A percentile compares a stretch with the other conserved stretches of the same genome.
These are phyloP conservation scores for Pleurotus tuoliensis DNA, from an alignment of 768 basidiomycete species.

Conservation along the genomic window DNA sequence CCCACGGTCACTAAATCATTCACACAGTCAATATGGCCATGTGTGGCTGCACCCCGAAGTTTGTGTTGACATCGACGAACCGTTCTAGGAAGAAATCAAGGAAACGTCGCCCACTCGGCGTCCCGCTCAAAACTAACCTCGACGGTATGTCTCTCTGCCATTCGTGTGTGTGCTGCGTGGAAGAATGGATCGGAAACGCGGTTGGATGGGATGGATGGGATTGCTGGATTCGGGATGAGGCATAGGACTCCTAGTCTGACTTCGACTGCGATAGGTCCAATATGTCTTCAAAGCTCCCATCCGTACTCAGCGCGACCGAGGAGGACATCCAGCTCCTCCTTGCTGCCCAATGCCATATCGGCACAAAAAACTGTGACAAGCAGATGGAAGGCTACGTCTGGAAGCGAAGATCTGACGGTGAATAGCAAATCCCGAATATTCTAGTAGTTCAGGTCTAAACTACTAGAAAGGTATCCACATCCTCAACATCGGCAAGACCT, in stretches of 20 bases:
- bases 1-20: neutral
- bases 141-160: conserved; percentile 36
- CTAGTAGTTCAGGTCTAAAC: conserved; percentile 12
- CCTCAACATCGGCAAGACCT: conserved; percentile 98
- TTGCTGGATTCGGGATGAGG: neutral
- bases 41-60: conserved; percentile 4
- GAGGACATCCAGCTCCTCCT: conserved; percentile 96
- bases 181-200: conserved; percentile 38
- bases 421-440: conserved; percentile 23
- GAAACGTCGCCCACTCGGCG: conserved; percentile 44
- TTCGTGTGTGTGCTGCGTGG: conserved; percentile 12
- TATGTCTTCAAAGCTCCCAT: conserved; percentile 89
- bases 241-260: conserved; percentile 6
- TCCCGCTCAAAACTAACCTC: conserved; percentile 33
- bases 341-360: conserved; percentile 94
- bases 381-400: conserved; percentile 98
- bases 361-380: conserved; percentile 99
- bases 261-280: conserved; percentile 29
- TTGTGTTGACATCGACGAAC: conserved; percentile 4
- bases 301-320: conserved; percentile 89
- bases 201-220: conserved; percentile 5
- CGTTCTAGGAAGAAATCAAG: conserved; percentile 14
- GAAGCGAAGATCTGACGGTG: conserved; percentile 94
- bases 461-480: conserved; percentile 78
- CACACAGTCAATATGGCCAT: neutral